phyloP scores from a whole-genome alignment of 257 asterid species.

The Datura wrightii region DNA sequence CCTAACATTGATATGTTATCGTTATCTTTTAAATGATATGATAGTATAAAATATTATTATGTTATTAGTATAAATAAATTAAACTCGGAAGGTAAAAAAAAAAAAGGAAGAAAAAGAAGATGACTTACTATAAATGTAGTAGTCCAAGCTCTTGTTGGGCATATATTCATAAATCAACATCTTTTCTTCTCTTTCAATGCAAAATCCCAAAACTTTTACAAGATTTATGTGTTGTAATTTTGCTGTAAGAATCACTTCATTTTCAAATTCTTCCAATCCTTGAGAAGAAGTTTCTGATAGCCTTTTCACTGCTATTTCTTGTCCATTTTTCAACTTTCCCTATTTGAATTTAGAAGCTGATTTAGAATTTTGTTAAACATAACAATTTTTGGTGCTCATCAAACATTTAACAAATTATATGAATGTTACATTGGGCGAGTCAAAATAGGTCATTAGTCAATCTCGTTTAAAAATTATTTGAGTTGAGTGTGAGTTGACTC shows the following conservation, averaged over 20 bases:
- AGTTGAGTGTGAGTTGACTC: too few relatives aligned
- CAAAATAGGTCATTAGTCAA: too few relatives aligned
- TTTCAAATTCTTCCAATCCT: conserved; percentile 37
- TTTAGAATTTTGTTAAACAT: neutral
- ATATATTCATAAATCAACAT: conserved; percentile 29
- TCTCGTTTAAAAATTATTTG: too few relatives aligned
- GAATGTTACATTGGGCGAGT: too few relatives aligned
- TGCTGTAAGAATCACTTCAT: conserved; percentile 37
- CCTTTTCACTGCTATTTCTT: conserved; percentile 24
- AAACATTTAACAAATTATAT: too few relatives aligned
- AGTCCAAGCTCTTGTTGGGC: conserved; percentile 17
- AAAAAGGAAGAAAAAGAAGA: too few relatives aligned
- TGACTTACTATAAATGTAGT: neutral
- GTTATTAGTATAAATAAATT: too few relatives aligned
- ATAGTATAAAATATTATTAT: too few relatives aligned
- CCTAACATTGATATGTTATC: too few relatives aligned
- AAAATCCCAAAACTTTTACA: conserved; percentile 37
- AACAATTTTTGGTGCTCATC: too few relatives aligned
- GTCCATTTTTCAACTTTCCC: conserved; percentile 1
- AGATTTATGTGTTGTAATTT: conserved; percentile 38
- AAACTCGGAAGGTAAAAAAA: too few relatives aligned
- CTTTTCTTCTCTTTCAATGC: conserved; percentile 38
- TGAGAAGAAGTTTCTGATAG: conserved; percentile 12
- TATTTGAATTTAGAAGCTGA: neutral
- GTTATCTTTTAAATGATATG: too few relatives aligned